Base-by-base conservation (phyloP, 441 rosid species). In the Adansonia gregorii region DNA sequence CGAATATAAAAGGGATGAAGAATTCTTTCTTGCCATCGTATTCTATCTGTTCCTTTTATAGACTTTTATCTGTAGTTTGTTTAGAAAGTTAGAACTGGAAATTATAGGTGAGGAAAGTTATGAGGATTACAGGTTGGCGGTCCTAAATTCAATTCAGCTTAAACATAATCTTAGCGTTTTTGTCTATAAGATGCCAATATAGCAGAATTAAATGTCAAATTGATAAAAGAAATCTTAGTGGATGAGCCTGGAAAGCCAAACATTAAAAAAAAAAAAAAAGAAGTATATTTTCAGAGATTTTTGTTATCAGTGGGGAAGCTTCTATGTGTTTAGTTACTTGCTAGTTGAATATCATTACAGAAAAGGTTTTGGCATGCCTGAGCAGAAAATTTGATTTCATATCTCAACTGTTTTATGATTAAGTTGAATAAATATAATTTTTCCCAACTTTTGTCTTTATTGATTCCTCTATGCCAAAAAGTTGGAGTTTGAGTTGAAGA, bases 371-470 rank as follows among this genome's bases (percentile, higher is more conserved):
- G 17, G 35, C n/a, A 3, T 49, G 31, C 3, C 39, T 9, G 20
- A 51, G 61, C 27, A 31, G 45, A 52, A 14, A 43, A 55, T 78
- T 67, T 15, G 65, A 77, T 67, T 51, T 67, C 17, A 73, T 65
- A 31, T 35, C 27, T 69, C 6, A 63, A 55, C 65, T 56, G 24
- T 12, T 66, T 66, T 31, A 15, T 19, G 68, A 71, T 55, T 72
- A 55, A 58, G 43, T 74, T 61, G 58, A 54, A 45, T 3, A 54
- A 35, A 39, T 52, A 71, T 14, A 8, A 10, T 7, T 27, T 7
- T 27, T 4, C 2, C 73, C 14, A 71, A n/a, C 1, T 3, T 31
- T 71, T 71, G 15, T 19, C 46, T 70, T 52, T 24, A 54, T 17
- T 0, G 58, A n/a, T 22, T 49, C 24, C 43, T 70, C 22, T 27